Evolutionary conservation across 768 basidiomycete genomes (phyloP).

Genomic region (Macrolepiota albuminosa): DNA sequence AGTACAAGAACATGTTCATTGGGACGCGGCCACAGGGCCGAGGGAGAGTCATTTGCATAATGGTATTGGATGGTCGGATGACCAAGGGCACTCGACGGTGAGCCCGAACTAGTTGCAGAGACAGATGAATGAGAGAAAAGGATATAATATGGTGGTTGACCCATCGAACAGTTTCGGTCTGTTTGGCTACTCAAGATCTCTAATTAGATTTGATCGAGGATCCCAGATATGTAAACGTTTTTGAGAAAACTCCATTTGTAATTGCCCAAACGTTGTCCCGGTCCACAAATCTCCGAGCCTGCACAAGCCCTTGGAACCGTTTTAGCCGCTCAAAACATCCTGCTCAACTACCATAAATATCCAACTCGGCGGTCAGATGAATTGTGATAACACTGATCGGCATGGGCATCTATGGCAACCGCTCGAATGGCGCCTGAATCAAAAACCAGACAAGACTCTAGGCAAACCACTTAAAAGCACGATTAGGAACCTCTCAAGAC

Average conservation of each 20-base stretch:
- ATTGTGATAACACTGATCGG: conserved; percentile 10
- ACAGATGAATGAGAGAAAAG: conserved; percentile 57
- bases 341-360: not conserved
- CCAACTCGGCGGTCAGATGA: conserved; percentile 3
- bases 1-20: conserved; percentile 74
- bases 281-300: not conserved
- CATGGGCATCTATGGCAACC: conserved; percentile 17
- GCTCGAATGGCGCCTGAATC: conserved; percentile 6
- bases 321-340: not conserved
- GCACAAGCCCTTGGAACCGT: not conserved
- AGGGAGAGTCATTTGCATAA: conserved; percentile 73
- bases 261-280: not conserved
- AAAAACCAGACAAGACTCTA: conserved; percentile 3
- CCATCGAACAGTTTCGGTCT: conserved; percentile 10
- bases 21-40: conserved; percentile 55
- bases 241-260: not conserved
- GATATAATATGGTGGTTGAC: conserved; percentile 58
- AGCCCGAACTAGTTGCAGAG: conserved; percentile 26
- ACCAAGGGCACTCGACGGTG: conserved; percentile 42
- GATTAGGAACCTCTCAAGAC: not conserved
- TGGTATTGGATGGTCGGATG: conserved; percentile 80
- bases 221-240: not conserved
- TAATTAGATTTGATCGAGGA: not conserved
- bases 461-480: conserved; percentile 6
- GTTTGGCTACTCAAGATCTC: conserved; percentile 3